Evolutionary conservation across 495 filamentous ascomycete species (phyloP).

Genomic region (Zalerion maritima): DNA sequence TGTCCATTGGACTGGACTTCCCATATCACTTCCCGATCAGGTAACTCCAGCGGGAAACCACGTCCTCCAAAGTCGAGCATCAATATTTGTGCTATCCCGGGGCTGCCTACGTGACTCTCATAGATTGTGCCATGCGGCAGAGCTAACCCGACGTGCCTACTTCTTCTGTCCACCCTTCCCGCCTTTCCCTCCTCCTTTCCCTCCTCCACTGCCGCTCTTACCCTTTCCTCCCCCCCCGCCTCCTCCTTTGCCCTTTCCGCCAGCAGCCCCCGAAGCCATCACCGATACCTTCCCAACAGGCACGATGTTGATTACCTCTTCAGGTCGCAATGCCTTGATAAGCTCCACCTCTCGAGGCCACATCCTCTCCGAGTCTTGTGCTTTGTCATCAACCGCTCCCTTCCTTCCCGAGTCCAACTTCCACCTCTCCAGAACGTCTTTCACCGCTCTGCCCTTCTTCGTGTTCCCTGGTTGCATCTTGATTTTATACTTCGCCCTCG

Average conservation of each 20-base stretch:
- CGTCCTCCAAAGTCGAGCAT: too few species aligned
- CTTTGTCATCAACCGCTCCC: slow-evolving; percentile 41
- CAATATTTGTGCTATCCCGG: too few species aligned
- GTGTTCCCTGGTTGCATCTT: slow-evolving; percentile 81
- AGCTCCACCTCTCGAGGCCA: slow-evolving; percentile 73
- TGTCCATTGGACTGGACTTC: too few species aligned
- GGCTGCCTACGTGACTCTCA: too few species aligned
- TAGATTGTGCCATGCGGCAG: too few species aligned
- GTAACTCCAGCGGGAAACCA: too few species aligned
- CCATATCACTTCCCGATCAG: too few species aligned
- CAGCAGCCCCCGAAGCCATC: slow-evolving; percentile 43
- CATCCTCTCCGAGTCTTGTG: slow-evolving; percentile 54
- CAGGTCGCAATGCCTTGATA: slow-evolving; percentile 62
- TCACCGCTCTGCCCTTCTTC: slow-evolving; percentile 92
- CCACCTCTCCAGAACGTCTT: slow-evolving; percentile 74
- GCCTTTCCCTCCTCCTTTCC: slow-evolving; percentile 26
- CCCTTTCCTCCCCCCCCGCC: slow-evolving; percentile 29
- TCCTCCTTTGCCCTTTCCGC: slow-evolving; percentile 31
- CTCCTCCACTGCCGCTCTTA: slow-evolving; percentile 24
- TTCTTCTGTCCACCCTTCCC: slow-evolving; percentile 5
- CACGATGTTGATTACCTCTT: slow-evolving; percentile 66
- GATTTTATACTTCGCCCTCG: slow-evolving; percentile 68
- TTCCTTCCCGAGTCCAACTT: slow-evolving; percentile 41
- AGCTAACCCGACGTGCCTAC: too few species aligned
- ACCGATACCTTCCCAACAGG: slow-evolving; percentile 79